Percentiles rank a stretch among this genome's conserved stretches.
Evolutionary conservation across 1,284 basidiomycete genomes (phyloP).

Genomic region (Trichosporon inkin): DNA sequence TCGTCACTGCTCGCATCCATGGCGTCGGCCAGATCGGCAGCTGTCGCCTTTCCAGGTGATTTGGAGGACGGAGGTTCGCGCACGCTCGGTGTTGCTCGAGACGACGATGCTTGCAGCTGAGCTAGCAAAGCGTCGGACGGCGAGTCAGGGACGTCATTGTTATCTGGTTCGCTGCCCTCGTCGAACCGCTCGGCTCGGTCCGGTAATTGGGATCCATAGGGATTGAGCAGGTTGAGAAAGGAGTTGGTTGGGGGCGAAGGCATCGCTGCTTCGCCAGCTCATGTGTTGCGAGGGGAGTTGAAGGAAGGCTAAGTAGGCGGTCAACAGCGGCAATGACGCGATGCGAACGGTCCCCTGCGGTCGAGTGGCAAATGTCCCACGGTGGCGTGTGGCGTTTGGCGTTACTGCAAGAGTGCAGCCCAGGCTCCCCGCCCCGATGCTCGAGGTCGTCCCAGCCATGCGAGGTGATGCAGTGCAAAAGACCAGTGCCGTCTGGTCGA

Average conservation of each 20-base stretch:
- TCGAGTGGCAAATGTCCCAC: constrained; percentile 3
- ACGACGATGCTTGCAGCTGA: constrained; percentile 31
- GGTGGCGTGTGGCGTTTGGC: background rate
- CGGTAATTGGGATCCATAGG: constrained; percentile 64
- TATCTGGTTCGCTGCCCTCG: background rate
- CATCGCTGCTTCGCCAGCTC: constrained; percentile 12
- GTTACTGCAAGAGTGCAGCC: background rate
- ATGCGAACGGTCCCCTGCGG: background rate
- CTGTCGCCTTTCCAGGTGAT: background rate
- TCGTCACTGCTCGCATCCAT: constrained; percentile 28
- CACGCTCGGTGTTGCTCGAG: background rate
- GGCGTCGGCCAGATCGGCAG: constrained; percentile 23
- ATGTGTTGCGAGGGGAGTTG: background rate
- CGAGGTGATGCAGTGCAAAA: too few species aligned
- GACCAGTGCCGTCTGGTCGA: too few species aligned
- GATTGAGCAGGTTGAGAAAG: constrained; percentile 76
- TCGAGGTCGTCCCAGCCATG: too few species aligned
- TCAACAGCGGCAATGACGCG: constrained; percentile 6
- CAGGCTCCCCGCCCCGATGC: too few species aligned
- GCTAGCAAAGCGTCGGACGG: constrained; percentile 41
- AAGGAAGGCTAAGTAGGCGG: background rate
- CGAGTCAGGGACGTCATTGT: constrained; percentile 27
- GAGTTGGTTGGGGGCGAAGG: constrained; percentile 29
- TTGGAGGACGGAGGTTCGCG: background rate
- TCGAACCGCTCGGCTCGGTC: constrained; percentile 49